Base-by-base conservation (phyloP, 768 basidiomycete genomes). In the Termitomyces sp. region DNA sequence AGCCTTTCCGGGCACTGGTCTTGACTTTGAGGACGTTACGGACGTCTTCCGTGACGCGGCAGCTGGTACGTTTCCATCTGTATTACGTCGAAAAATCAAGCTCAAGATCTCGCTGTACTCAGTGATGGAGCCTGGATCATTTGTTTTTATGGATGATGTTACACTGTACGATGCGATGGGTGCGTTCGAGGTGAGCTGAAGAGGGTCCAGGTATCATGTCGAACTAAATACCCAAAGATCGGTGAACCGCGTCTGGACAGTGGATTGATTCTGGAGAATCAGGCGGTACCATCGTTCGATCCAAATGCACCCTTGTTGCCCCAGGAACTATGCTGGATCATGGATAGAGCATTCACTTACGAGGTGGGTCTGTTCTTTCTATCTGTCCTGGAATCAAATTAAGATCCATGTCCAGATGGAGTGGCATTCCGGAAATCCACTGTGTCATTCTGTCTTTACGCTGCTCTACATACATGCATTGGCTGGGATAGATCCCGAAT, bases 131-230 rank as follows among this genome's bases (percentile, higher is more conserved):
- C 74, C 79, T 0, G 85, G 84, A 13, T 78, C 78, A 37, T 73
- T 93, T 57, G 59, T 94, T 6, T 79, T 92, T 34, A 85, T 84
- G 65, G 81, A 86, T 0, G 83, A 81, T 32, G 88, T 93, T 63
- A 82, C 84, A 18, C 76, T 96, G 47, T 82, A 87, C 60, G 95
- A 98, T 60, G 87, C 93, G n/a, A 96, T 98, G 94, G 90, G 89
- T 64, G 91, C 93, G 14, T 85, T 97, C 55, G 90, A 95, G 82
- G 92, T 90, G 68, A 58, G 77, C 65, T 53, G 40, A 18, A 45
- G 37, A 51, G 20, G 33, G 42, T 40, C 42, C 16, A 26, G 14
- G 40, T 14, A 12, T 14, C 55, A 47, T 18, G 20, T 22, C 12
- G 13, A 57, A 55, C 60, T 64, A 51, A 62, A 60, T 60, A 61